Conservation (phyloP, 2,329 filamentous ascomycete genomes). For the Trichoderma koningii region DNA sequence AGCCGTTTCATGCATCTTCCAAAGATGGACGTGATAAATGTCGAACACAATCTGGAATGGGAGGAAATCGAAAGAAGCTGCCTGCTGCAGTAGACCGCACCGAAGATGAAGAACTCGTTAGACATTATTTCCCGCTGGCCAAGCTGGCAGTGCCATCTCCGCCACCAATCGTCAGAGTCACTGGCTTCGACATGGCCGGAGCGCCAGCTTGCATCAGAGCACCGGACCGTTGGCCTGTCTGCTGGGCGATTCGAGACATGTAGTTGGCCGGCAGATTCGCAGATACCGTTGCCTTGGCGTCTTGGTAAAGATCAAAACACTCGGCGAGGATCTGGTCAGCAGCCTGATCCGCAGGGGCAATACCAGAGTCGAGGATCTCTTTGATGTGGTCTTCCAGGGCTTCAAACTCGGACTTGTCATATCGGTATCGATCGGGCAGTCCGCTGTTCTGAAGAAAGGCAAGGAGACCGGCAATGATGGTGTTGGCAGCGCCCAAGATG, state of each 20-base stretch:
- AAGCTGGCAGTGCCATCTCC: not conserved
- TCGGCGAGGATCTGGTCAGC: conserved; percentile 51
- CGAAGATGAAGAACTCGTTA: not conserved
- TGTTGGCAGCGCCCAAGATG: conserved; percentile 53
- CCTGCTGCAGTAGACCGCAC: not conserved
- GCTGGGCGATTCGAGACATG: conserved; percentile 32
- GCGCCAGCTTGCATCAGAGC: not conserved
- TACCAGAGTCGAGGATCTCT: conserved; percentile 51
- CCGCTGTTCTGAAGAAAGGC: conserved; percentile 58
- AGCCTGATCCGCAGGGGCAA: conserved; percentile 46
- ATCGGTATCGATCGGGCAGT: conserved; percentile 53
- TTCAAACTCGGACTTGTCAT: conserved; percentile 52
- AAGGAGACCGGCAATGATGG: conserved; percentile 52
- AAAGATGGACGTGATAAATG: conserved; percentile 21
- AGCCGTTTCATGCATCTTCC: conserved; percentile 19
- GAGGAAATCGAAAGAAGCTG: not conserved
- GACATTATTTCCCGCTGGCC: conserved; percentile 5
- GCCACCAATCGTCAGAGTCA: not conserved
- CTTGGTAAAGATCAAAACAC: conserved; percentile 50
- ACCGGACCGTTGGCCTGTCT: not conserved
- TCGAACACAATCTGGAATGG: conserved; percentile 13
- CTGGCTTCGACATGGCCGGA: not conserved
- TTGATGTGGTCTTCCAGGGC: conserved; percentile 54
- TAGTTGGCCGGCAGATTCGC: conserved; percentile 51
- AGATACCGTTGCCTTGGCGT: conserved; percentile 50